These are phyloP conservation scores for Zygnema circumcarinatum DNA, from an alignment of 139 green algal species.

Conservation along the genomic window DNA sequence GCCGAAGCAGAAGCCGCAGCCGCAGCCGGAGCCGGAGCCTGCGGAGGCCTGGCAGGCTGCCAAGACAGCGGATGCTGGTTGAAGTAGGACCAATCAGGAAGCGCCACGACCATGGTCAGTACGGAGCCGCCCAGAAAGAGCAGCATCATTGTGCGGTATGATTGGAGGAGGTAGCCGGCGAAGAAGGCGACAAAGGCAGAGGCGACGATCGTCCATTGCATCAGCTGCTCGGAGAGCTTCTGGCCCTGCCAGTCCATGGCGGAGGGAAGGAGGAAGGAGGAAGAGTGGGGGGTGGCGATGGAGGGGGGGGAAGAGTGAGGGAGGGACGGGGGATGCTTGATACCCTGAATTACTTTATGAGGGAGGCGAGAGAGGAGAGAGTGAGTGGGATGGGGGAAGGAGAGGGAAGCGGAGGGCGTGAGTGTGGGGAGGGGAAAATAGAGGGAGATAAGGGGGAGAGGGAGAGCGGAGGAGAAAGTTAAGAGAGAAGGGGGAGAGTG, in stretches of 20 bases:
- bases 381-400: no score
- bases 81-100: slow-evolving; percentile 11
- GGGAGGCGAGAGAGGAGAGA: no score
- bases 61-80: slow-evolving; percentile 4
- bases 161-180: neutral
- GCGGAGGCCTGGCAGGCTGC: slow-evolving; percentile 1
- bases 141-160: slow-evolving; percentile 1
- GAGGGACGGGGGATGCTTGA: neutral
- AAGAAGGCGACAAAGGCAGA: neutral
- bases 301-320: neutral
- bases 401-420: no score
- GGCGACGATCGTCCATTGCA: neutral
- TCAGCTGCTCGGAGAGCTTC: slow-evolving; percentile 22
- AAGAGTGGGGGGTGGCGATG: neutral
- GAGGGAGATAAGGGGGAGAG: no score
- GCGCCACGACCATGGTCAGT: neutral
- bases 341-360: no score
- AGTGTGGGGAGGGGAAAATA: no score
- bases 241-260: slow-evolving; percentile 18
- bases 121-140: neutral
- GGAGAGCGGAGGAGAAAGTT: no score
- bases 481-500: no score
- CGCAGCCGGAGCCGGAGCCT: no score
- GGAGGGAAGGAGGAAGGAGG: neutral
- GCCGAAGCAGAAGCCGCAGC: no score